Conservation (phyloP, 2,329 filamentous ascomycete genomes). For the Fusarium scirpi region DNA sequence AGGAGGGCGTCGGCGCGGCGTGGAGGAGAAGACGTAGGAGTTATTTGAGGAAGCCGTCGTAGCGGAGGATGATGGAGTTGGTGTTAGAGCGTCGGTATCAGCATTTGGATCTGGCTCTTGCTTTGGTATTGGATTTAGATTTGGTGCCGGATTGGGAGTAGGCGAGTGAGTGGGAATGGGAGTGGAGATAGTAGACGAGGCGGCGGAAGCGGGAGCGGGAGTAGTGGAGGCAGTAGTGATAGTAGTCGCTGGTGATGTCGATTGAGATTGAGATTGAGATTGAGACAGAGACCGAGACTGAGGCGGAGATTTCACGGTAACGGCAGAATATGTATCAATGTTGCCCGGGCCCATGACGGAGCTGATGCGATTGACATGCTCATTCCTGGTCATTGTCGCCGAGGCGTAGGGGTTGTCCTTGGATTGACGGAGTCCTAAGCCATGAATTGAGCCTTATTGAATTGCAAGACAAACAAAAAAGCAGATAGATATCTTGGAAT, state of each 20-base stretch:
- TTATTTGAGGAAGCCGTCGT: conserved; percentile 35
- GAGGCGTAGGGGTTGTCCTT: conserved; percentile 48
- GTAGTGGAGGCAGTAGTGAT: conserved; percentile 47
- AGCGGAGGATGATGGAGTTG: conserved; percentile 30
- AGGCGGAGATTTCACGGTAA: conserved; percentile 66
- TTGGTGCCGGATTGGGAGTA: conserved; percentile 42
- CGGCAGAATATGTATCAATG: conserved; percentile 66
- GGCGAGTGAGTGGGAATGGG: conserved; percentile 48
- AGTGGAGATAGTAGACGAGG: conserved; percentile 49
- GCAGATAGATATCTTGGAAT: not conserved
- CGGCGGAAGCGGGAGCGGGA: conserved; percentile 49
- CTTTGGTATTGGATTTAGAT: conserved; percentile 22
- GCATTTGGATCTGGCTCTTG: conserved; percentile 8
- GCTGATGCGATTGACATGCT: conserved; percentile 70
- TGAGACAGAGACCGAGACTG: not conserved
- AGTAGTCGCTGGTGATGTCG: conserved; percentile 35
- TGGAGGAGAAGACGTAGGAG: conserved; percentile 24
- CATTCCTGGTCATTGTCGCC: conserved; percentile 76
- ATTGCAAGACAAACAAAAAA: not conserved
- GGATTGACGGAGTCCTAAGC: conserved; percentile 47
- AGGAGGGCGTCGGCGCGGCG: conserved; percentile 37
- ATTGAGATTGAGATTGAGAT: conserved; percentile 6
- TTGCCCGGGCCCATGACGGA: conserved; percentile 54
- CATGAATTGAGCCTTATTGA: conserved; percentile 37
- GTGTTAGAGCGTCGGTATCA: conserved; percentile 24